These are phyloP conservation scores for Tetraselmis chui DNA, from an alignment of 139 green algal species.

Conservation along the genomic window DNA sequence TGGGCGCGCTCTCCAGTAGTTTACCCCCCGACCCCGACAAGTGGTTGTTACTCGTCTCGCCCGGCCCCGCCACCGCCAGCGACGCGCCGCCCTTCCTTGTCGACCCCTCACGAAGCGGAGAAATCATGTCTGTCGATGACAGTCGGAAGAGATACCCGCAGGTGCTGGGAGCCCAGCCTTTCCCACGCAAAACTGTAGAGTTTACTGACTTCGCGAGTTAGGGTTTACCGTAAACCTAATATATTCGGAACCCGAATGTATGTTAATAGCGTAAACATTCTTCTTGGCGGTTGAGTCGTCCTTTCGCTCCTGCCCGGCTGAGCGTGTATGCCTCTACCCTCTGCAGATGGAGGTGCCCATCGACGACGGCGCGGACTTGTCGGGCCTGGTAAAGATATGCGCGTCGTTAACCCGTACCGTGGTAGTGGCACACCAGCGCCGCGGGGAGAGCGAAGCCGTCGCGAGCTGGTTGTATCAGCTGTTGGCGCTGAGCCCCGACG, in stretches of 20 bases:
- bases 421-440: conserved; percentile 53
- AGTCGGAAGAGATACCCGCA: neutral
- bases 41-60: no score
- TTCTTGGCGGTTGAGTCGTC: neutral
- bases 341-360: neutral
- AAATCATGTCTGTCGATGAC: neutral
- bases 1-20: neutral
- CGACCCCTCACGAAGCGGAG: neutral
- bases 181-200: neutral
- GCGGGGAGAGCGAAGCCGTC: conserved; percentile 64
- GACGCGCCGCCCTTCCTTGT: neutral
- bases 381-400: neutral
- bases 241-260: neutral
- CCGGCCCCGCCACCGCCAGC: no score
- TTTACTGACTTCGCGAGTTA: no score
- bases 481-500: conserved; percentile 49
- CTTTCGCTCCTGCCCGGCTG: neutral
- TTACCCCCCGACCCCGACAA: neutral
- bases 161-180: neutral
- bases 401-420: conserved; percentile 34
- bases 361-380: neutral
- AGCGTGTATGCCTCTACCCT: neutral
- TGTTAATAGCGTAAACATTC: neutral
- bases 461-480: conserved; percentile 62
- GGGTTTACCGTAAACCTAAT: no score